Base-by-base conservation (phyloP, 2,329 filamentous ascomycete species). In the Fusarium mangiferae region DNA sequence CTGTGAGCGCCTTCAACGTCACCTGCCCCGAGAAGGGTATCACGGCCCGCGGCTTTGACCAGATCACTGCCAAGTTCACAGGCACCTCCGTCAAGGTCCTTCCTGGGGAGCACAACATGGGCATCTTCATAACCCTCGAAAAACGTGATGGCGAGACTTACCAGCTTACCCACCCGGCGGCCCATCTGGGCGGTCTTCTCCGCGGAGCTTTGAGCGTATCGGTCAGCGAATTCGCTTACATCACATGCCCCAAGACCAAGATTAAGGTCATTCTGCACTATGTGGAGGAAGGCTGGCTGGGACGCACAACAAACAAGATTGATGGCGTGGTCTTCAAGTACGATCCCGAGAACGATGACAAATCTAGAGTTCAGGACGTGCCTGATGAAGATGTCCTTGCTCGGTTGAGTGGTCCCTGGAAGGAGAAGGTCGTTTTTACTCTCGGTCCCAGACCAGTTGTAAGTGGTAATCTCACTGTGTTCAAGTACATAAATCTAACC, bases 31-130 rank as follows among this genome's bases (percentile, higher is more conserved):
- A 97, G 76, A 95, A 94, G 80, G 96, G 96, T 35, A 89, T 99
- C 74, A 91, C 90, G 42, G 96, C 96, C 22, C 90, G 93, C 66
- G 96, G 96, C 3, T 99, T 96, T 80, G 96, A 99, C 80, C 96
- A 99, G 85, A 92, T 99, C 78, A 96, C 93, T 76, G 96, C 96
- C 80, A 98, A 98, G 83, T 99, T 99, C 84, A 98, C 96, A 2
- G 96, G 96, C 65, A 98, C 96, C 24, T 96, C 94, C 77, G 89
- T 99, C 82, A 94, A 95, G 80, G 96, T 99, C 42, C 91, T 92
- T 28, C 94, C 96, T 1, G 96, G 96, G 72, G 92, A 95, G 80
- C 94, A 97, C 85, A 99, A 99, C 82, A 87, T 97, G 75, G 96
- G 96, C 74, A 98, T 99, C 78, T 99, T 98, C 84, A 92, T 99